phyloP scores from a whole-genome alignment of 495 filamentous ascomycete species.

The Aspergillus steynii region DNA sequence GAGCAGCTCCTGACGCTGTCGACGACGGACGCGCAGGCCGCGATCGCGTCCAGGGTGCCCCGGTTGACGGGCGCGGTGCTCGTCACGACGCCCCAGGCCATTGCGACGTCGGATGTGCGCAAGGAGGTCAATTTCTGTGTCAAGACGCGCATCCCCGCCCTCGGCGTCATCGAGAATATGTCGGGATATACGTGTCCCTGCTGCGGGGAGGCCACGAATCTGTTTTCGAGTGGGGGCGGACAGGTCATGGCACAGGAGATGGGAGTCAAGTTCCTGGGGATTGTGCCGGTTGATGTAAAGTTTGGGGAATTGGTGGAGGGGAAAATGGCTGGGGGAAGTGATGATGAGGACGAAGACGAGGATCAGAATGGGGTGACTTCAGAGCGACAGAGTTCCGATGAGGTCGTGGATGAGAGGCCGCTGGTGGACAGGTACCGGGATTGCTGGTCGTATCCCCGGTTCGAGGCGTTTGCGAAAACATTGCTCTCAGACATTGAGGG shows the following conservation, averaged over 20 bases:
- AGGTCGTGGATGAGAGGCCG: conserved; percentile 49
- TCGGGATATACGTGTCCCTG: conserved; percentile 93
- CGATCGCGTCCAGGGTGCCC: conserved; percentile 33
- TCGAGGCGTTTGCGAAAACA: conserved; percentile 64
- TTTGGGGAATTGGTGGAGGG: conserved; percentile 69
- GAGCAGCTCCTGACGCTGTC: conserved; percentile 71
- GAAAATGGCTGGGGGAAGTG: conserved; percentile 41
- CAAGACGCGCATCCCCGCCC: conserved; percentile 77
- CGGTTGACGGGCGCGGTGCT: conserved; percentile 78
- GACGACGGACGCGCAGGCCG: conserved; percentile 30
- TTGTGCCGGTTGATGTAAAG: conserved; percentile 82
- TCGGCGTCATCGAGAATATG: conserved; percentile 98
- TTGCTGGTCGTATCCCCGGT: conserved; percentile 74
- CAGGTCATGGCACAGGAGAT: conserved; percentile 87
- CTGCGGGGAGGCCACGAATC: conserved; percentile 88
- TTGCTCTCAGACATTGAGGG: conserved; percentile 49
- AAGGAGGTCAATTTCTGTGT: conserved; percentile 96
- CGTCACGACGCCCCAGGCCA: conserved; percentile 94
- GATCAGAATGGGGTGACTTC: conserved; percentile 47
- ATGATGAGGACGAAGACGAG: conserved; percentile 38
- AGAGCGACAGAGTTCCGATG: conserved; percentile 38
- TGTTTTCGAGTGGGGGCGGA: conserved; percentile 89
- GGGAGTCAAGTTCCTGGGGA: conserved; percentile 78
- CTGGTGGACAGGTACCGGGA: conserved; percentile 77
- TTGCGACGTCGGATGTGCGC: conserved; percentile 87